Conservation (phyloP, 23 red algal species). For the Pyropia yezoensis region DNA sequence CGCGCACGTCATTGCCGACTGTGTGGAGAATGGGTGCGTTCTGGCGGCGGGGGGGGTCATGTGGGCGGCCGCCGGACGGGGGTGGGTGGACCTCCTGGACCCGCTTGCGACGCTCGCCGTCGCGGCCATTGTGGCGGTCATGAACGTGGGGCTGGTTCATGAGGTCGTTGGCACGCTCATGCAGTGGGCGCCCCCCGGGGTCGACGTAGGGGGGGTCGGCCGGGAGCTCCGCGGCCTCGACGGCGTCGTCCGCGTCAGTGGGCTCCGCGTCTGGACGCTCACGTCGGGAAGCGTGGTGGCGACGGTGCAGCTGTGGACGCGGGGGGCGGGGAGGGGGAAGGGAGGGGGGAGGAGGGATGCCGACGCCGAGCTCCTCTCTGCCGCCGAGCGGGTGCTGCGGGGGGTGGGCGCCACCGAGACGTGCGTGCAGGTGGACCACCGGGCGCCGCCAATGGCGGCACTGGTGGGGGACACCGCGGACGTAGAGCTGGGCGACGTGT, state of each 20-base stretch:
- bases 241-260: slow-evolving; percentile 9
- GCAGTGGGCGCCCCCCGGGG: slow-evolving; percentile 14
- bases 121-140: slow-evolving; percentile 18
- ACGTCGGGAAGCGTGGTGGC: slow-evolving; percentile 25
- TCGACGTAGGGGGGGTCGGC: background rate
- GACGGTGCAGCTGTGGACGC: slow-evolving; percentile 8
- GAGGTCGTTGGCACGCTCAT: slow-evolving; percentile 35
- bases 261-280: slow-evolving; percentile 48
- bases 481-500: too few relatives aligned
- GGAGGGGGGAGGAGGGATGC: too few relatives aligned
- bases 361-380: too few relatives aligned
- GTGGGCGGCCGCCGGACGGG: slow-evolving; percentile 4
- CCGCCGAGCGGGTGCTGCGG: too few relatives aligned
- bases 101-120: slow-evolving; percentile 40
- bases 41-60: slow-evolving; percentile 43
- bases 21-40: slow-evolving; percentile 41
- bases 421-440: too few relatives aligned
- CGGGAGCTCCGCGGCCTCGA: slow-evolving; percentile 2
- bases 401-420: too few relatives aligned
- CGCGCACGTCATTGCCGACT: slow-evolving; percentile 64
- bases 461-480: too few relatives aligned
- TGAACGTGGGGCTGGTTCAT: slow-evolving; percentile 25
- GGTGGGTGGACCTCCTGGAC: slow-evolving; percentile 11
- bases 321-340: too few relatives aligned
- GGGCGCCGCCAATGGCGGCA: too few relatives aligned